Conservation (phyloP, 1,284 basidiomycete species). For the Pholiota adiposa region DNA sequence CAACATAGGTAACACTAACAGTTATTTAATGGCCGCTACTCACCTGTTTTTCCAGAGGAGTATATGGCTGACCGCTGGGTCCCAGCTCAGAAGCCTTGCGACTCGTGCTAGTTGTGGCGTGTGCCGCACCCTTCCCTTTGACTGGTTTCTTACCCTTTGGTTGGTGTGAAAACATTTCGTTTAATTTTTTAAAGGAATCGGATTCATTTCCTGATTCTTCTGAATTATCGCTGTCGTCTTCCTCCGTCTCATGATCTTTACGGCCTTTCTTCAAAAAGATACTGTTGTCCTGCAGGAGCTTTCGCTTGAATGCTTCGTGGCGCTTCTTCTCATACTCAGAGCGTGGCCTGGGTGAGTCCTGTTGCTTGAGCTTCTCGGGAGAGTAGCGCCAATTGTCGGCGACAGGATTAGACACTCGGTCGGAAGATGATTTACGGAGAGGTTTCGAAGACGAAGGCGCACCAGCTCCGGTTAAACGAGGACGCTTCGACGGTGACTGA, state of each 20-base stretch:
- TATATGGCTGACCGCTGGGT: slow-evolving; percentile 80
- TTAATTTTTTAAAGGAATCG: slow-evolving; percentile 54
- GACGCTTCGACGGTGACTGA: slow-evolving; percentile 16
- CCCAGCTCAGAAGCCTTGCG: slow-evolving; percentile 62
- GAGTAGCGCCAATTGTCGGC: slow-evolving; percentile 27
- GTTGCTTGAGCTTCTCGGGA: slow-evolving; percentile 28
- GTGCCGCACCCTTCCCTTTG: slow-evolving; percentile 34
- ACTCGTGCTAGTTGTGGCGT: slow-evolving; percentile 28
- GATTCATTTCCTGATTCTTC: slow-evolving; percentile 41
- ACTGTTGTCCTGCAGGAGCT: slow-evolving; percentile 53
- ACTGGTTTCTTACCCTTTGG: slow-evolving; percentile 36
- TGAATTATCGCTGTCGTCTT: slow-evolving; percentile 27
- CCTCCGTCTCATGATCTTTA: slow-evolving; percentile 14
- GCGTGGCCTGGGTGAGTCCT: slow-evolving; percentile 23
- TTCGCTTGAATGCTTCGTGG: slow-evolving; percentile 59
- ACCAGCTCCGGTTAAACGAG: slow-evolving; percentile 31
- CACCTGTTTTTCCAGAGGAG: slow-evolving; percentile 85
- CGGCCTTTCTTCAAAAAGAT: slow-evolving; percentile 25
- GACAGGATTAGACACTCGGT: slow-evolving; percentile 28
- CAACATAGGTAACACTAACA: neutral
- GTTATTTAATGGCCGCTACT: neutral
- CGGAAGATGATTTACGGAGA: neutral
- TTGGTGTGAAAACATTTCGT: slow-evolving; percentile 51
- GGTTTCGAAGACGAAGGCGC: slow-evolving; percentile 9
- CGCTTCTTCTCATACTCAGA: slow-evolving; percentile 33